Evolutionary conservation across 805 yeast genomes (phyloP), one percentile per base, ranked within the genome.

Genomic region (Pichia paraexigua): DNA sequence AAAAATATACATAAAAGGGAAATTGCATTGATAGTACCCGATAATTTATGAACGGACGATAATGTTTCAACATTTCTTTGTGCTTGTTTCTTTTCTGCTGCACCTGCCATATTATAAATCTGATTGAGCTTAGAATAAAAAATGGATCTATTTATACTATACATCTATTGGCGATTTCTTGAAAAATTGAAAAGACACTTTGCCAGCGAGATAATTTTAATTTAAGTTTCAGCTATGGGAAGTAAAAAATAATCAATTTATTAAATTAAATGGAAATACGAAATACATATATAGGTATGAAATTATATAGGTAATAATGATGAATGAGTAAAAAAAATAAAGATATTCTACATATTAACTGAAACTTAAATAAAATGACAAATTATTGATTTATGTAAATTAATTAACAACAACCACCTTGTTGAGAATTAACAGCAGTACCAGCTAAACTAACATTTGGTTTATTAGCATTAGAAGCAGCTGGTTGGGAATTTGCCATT

Each of bases 371-470:
- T 13, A 17, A 15, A 24, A 41, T 7, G 28, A 41, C 15, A 41
- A 13, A 40, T 7, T 9, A 30, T 13, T 32, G 3, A 45, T 8
- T 20, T 17, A 24, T 24, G 28, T 8, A 18, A 22, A 6, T 42
- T 8, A 32, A 35, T 55, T 68, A 77, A 69, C 83, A 78, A 64
- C 83, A 78, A 48, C 78, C 75, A 53, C 69, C 63, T 53, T 68
- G 69, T 53, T 71, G 72, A 46, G 67, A 56, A 52, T 68, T 70
- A 57, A 79, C 75, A 50, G 82, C 69, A 57, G 85, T 87, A 56
- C 92, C 92, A 63, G 81, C 77, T 67, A 86, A 74, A 68, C 85
- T 85, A 56, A 87, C 88, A 61, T 79, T 77, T 45, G 83, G 78
- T 68, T 83, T 84, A 57, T 75, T 78, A 3, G 62, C 49, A 50